A percentile compares a stretch with the other conserved stretches of the same genome.
Evolutionary conservation across 2,329 filamentous ascomycete species (phyloP).

Genomic region (Ceratocystis ficicola): DNA sequence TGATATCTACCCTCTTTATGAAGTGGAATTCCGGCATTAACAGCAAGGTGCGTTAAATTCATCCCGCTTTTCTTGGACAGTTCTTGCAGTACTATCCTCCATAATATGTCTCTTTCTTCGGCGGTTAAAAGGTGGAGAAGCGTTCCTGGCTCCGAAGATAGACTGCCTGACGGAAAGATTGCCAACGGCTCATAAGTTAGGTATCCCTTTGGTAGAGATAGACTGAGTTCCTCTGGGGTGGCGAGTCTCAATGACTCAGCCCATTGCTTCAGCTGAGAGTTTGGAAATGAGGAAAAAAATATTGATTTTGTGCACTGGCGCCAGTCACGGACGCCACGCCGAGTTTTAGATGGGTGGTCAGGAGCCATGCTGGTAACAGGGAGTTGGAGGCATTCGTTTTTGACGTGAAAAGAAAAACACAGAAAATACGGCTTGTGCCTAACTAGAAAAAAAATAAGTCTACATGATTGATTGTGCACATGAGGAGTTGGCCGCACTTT

Average conservation of each 20-base stretch:
- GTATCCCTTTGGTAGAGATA: constrained; percentile 33
- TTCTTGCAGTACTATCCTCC: constrained; percentile 37
- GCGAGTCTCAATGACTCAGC: not conserved
- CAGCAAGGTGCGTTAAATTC: constrained; percentile 43
- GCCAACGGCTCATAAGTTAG: constrained; percentile 50
- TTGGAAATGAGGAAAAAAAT: constrained; percentile 14
- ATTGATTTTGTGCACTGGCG: constrained; percentile 9
- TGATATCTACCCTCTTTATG: constrained; percentile 22
- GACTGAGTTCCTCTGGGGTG: not conserved
- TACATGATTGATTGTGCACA: not conserved
- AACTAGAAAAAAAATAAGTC: not conserved
- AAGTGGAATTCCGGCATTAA: constrained; percentile 50
- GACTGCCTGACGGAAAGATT: constrained; percentile 48
- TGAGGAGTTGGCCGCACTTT: too few relatives aligned
- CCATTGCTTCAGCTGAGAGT: constrained; percentile 9
- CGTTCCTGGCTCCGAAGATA: constrained; percentile 35
- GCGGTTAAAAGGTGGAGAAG: constrained; percentile 28
- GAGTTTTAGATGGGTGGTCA: not conserved
- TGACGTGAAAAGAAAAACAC: not conserved
- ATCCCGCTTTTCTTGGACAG: constrained; percentile 35
- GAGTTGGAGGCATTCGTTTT: not conserved
- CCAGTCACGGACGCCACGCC: constrained; percentile 18
- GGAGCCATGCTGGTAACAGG: not conserved
- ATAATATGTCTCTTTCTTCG: constrained; percentile 32
- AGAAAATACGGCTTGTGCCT: not conserved